phyloP scores from a whole-genome alignment of 2,329 filamentous ascomycete species.

The Bipolaris sorokiniana region DNA sequence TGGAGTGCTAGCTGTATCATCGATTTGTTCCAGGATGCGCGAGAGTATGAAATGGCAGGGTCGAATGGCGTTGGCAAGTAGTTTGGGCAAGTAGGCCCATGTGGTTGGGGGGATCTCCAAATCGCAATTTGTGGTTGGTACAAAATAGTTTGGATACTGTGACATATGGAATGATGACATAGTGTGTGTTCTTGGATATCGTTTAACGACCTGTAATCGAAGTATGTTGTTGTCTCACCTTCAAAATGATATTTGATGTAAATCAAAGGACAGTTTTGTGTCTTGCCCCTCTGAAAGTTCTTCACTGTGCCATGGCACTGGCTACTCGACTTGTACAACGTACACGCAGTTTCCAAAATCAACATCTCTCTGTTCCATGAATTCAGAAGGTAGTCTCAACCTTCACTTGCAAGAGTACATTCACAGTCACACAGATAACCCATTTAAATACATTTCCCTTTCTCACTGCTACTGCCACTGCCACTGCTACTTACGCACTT shows the following conservation, averaged over 20 bases:
- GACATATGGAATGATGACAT: not conserved
- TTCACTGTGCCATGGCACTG: too few species aligned
- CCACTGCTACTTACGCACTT: too few species aligned
- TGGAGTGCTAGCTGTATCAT: conserved; percentile 96
- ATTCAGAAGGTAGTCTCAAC: too few species aligned
- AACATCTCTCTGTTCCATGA: too few species aligned
- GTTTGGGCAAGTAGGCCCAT: not conserved
- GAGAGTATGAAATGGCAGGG: conserved; percentile 36
- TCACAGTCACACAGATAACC: too few species aligned
- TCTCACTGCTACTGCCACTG: too few species aligned
- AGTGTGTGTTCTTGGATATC: not conserved
- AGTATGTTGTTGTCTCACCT: not conserved
- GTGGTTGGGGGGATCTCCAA: not conserved
- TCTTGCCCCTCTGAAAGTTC: too few species aligned
- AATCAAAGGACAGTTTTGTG: too few species aligned
- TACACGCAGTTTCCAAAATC: too few species aligned
- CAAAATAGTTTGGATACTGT: not conserved
- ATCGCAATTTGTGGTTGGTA: not conserved
- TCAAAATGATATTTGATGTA: not conserved
- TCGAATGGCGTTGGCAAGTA: not conserved
- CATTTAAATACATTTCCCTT: too few species aligned
- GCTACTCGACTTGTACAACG: too few species aligned
- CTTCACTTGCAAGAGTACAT: too few species aligned
- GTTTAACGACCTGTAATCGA: not conserved
- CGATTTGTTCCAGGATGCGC: conserved; percentile 92